These are phyloP conservation scores for Endothia cerciana DNA, from an alignment of 2,329 filamentous ascomycete species.

Conservation along the genomic window DNA sequence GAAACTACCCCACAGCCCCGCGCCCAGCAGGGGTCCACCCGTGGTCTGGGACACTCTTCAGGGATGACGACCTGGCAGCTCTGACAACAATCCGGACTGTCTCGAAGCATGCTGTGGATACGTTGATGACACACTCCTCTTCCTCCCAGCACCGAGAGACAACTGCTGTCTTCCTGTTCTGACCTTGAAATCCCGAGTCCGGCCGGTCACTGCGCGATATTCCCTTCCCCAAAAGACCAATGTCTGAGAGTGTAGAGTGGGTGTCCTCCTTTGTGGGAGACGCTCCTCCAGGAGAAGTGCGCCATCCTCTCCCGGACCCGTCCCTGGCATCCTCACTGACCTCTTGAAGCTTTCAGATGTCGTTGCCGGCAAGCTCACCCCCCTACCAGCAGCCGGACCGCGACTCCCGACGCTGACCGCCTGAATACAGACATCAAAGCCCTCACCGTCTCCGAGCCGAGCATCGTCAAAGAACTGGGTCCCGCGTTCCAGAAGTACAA, in stretches of 20 bases:
- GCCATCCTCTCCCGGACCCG: constrained; percentile 33
- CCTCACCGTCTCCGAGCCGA: constrained; percentile 71
- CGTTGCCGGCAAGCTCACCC: constrained; percentile 68
- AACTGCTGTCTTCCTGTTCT: neutral
- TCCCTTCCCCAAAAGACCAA: constrained; percentile 22
- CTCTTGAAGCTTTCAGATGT: constrained; percentile 77
- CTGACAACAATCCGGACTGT: constrained; percentile 17
- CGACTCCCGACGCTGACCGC: constrained; percentile 12
- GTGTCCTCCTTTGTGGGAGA: constrained; percentile 89
- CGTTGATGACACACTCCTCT: neutral
- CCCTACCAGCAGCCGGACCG: neutral
- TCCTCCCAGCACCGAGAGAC: no score
- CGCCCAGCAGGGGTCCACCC: constrained; percentile 18
- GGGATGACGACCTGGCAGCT: constrained; percentile 19
- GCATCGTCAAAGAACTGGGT: constrained; percentile 71
- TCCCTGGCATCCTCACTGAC: constrained; percentile 30
- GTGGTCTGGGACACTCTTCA: constrained; percentile 10
- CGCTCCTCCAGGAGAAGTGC: constrained; percentile 94
- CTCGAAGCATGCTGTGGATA: constrained; percentile 8
- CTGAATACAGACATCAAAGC: constrained; percentile 78
- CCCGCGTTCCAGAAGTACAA: constrained; percentile 95
- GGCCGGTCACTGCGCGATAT: neutral
- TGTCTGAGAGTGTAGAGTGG: constrained; percentile 55
- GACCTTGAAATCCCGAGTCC: neutral
- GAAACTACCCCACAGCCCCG: constrained; percentile 23